These are phyloP conservation scores for Fragilaria radians DNA, from an alignment of 108 stramenopile genomes.

Conservation along the genomic window DNA sequence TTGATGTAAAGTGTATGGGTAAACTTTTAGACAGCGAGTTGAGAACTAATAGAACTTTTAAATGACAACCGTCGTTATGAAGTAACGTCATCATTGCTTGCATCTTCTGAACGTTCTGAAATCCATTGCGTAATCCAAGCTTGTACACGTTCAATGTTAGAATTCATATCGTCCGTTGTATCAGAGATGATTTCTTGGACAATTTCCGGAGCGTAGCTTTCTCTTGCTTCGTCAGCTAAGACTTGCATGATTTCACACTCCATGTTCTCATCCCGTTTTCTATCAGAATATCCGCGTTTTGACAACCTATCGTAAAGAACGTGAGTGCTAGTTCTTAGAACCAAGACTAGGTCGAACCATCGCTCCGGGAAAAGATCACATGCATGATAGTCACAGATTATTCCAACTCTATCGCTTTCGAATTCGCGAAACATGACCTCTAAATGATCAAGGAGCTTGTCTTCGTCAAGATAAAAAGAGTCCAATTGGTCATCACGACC, in stretches of 20 bases:
- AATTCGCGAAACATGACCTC: slow-evolving; percentile 68
- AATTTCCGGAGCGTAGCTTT: slow-evolving; percentile 79
- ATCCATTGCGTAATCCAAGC: slow-evolving; percentile 77
- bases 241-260: slow-evolving; percentile 95
- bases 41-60: too few species aligned
- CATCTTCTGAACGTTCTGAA: too few species aligned
- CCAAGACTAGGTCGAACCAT: slow-evolving; percentile 94
- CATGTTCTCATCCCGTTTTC: slow-evolving; percentile 88
- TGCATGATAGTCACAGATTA: slow-evolving; percentile 89
- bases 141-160: slow-evolving; percentile 54
- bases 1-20: too few species aligned
- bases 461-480: slow-evolving; percentile 86
- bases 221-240: slow-evolving; percentile 85
- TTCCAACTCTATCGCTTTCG: slow-evolving; percentile 53
- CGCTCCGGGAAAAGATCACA: slow-evolving; percentile 93
- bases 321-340: slow-evolving; percentile 76
- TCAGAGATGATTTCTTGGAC: slow-evolving; percentile 85
- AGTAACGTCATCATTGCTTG: too few species aligned
- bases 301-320: slow-evolving; percentile 85
- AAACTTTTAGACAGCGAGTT: too few species aligned
- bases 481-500: slow-evolving; percentile 85
- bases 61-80: too few species aligned
- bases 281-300: slow-evolving; percentile 78
- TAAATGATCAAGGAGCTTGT: slow-evolving; percentile 81
- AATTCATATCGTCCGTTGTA: slow-evolving; percentile 80